Evolutionary conservation across 2,329 filamentous ascomycete genomes (phyloP).

Genomic region (Diaporthe velutina): DNA sequence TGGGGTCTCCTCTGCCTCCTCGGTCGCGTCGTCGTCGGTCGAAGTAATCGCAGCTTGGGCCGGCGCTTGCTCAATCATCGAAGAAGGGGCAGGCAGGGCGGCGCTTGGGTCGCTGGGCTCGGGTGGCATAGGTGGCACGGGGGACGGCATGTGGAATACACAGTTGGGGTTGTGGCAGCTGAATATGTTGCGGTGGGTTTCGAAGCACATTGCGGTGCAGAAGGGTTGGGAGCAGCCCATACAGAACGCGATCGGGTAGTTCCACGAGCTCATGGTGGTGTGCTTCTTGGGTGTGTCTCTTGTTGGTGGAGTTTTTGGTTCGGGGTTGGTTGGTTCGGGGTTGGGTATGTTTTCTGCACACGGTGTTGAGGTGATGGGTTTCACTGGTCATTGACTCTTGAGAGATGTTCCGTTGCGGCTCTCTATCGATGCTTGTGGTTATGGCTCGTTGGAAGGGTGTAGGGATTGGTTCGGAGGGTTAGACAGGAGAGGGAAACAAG

Average conservation of each 20-base stretch:
- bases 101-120: background rate
- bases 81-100: background rate
- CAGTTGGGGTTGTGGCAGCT: slow-evolving; percentile 27
- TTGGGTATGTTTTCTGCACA: background rate
- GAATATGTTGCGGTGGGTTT: background rate
- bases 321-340: too few species aligned
- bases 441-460: background rate
- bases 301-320: rapidly evolving
- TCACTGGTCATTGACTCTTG: background rate
- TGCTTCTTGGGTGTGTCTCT: background rate
- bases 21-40: rapidly evolving
- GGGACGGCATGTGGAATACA: background rate
- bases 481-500: too few species aligned
- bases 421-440: rapidly evolving
- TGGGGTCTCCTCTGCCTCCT: background rate
- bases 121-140: background rate
- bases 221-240: background rate
- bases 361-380: too few species aligned
- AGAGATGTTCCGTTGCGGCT: rapidly evolving
- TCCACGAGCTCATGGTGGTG: background rate
- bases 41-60: rapidly evolving
- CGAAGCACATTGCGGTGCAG: slow-evolving; percentile 11
- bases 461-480: rapidly evolving
- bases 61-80: background rate
- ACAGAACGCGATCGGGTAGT: too few species aligned